A percentile compares a stretch with the other conserved stretches of the same genome.
These are phyloP conservation scores for Paramecium octaurelia DNA, from an alignment of 73 alveolate species.

Conservation along the genomic window DNA sequence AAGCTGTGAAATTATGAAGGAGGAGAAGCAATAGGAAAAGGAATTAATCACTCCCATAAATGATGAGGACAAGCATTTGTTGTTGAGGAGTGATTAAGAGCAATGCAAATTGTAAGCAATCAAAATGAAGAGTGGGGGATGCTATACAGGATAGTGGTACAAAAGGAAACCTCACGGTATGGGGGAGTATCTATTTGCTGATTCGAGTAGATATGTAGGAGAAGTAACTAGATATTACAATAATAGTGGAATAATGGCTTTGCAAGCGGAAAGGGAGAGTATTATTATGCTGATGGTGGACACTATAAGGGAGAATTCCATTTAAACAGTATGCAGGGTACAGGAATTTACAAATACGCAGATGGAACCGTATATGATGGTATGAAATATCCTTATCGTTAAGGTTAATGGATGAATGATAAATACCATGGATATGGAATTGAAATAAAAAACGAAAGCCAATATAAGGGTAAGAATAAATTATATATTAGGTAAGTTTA, in stretches of 20 bases:
- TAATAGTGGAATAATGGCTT: conserved; percentile 32
- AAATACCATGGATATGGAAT: conserved; percentile 35
- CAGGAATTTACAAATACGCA: neutral
- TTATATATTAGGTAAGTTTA: neutral
- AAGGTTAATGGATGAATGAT: conserved; percentile 6
- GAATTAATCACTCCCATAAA: neutral
- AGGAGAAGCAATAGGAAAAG: neutral
- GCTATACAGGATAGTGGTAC: conserved; percentile 11
- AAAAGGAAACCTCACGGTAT: conserved; percentile 27
- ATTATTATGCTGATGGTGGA: conserved; percentile 33
- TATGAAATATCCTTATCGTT: neutral
- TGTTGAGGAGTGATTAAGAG: neutral
- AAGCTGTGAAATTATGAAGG: neutral
- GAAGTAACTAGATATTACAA: neutral
- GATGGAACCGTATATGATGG: conserved; percentile 35
- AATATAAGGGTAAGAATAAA: neutral
- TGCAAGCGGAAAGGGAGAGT: conserved; percentile 31
- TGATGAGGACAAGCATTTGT: neutral
- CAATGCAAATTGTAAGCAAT: neutral
- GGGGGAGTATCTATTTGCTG: neutral
- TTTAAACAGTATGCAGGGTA: neutral
- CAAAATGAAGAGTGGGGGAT: conserved; percentile 22
- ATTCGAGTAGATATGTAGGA: neutral
- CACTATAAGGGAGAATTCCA: conserved; percentile 6
- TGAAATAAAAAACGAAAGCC: neutral